A percentile compares a stretch with the other conserved stretches of the same genome.
phyloP scores from a whole-genome alignment of 108 stramenopile species.

The Bacterosira constricta region DNA sequence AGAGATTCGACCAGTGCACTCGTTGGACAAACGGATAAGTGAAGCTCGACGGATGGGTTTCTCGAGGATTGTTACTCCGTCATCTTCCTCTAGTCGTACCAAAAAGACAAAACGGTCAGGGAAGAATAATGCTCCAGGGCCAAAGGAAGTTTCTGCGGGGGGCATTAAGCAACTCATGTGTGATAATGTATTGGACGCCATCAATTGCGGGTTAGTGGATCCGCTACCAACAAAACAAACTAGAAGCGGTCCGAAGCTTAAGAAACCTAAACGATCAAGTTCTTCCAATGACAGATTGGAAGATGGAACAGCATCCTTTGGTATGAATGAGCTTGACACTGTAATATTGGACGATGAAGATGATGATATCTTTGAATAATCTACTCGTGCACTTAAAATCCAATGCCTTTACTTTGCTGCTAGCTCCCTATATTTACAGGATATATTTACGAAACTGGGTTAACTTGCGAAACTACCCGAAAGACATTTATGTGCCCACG shows the following conservation, averaged over 20 bases:
- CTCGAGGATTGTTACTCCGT: constrained; percentile 72
- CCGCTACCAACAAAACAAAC: constrained; percentile 41
- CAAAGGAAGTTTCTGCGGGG: constrained; percentile 31
- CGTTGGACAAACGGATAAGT: constrained; percentile 70
- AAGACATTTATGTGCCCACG: too few species aligned
- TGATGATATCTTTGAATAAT: constrained; percentile 40
- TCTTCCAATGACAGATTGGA: too few species aligned
- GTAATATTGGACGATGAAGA: constrained; percentile 48
- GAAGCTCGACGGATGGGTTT: constrained; percentile 88
- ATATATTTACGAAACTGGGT: too few species aligned
- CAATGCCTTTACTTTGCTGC: too few species aligned
- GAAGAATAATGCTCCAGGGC: constrained; percentile 9
- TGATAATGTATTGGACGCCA: constrained; percentile 62
- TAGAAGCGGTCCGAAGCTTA: constrained; percentile 31
- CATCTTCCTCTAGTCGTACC: not conserved
- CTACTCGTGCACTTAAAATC: too few species aligned
- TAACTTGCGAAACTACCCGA: too few species aligned
- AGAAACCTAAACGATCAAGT: constrained; percentile 4
- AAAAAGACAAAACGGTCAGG: constrained; percentile 13
- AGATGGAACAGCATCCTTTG: not conserved
- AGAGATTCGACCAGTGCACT: constrained; percentile 82
- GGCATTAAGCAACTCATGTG: constrained; percentile 63
- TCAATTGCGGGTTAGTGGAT: constrained; percentile 61
- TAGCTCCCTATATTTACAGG: too few species aligned
- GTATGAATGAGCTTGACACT: constrained; percentile 14